phyloP scores from a whole-genome alignment of 106 monocot genomes.

The Vanilla planifolia region DNA sequence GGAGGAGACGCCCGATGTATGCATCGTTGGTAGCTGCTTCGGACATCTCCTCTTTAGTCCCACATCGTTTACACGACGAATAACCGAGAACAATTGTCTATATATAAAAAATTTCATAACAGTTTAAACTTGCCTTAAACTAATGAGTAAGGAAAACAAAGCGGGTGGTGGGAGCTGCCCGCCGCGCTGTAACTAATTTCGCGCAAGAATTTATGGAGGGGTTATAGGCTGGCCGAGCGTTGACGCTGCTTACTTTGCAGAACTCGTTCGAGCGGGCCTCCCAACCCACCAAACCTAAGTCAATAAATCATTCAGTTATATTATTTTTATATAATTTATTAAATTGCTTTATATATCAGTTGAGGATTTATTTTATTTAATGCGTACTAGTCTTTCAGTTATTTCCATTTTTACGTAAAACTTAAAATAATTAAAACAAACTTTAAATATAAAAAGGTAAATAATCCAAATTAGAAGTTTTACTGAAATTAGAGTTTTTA shows the following conservation, averaged over 20 bases:
- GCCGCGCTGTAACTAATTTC: conserved; percentile 41
- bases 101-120: not conserved
- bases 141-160: conserved; percentile 99
- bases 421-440: too few species aligned
- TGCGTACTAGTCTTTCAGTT: too few species aligned
- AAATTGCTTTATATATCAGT: too few species aligned
- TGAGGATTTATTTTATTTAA: too few species aligned
- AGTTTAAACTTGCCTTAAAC: conserved; percentile 58
- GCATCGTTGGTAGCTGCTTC: too few species aligned
- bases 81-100: not conserved
- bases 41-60: conserved; percentile 14
- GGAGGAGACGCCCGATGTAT: too few species aligned
- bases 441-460: too few species aligned
- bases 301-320: too few species aligned
- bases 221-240: conserved; percentile 75
- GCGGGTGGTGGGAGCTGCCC: conserved; percentile 85
- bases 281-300: conserved; percentile 30
- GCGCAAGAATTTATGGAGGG: conserved; percentile 89
- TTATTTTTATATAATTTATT: too few species aligned
- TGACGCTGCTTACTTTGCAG: conserved; percentile 97
- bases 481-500: too few species aligned
- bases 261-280: conserved; percentile 92
- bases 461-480: too few species aligned
- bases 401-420: too few species aligned
- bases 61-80: not conserved